These are phyloP conservation scores for Ogataea angusta DNA, from an alignment of 805 yeast species.

Conservation along the genomic window DNA sequence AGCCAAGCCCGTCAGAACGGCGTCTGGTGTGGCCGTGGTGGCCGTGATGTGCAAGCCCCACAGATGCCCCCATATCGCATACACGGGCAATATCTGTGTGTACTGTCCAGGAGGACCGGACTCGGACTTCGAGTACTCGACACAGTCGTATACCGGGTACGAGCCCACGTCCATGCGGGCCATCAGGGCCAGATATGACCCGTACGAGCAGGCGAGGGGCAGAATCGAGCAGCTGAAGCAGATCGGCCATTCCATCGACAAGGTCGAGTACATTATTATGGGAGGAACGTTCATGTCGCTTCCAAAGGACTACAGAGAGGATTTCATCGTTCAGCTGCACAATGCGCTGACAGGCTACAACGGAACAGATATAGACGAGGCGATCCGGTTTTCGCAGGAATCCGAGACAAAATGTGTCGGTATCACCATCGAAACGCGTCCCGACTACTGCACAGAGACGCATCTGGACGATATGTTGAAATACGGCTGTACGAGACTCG, in stretches of 20 bases:
- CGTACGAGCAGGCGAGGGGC: slow-evolving; percentile 97
- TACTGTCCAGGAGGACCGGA: slow-evolving; percentile 99
- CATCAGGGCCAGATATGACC: slow-evolving; percentile 97
- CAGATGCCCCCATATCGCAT: slow-evolving; percentile 98
- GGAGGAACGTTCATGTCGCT: slow-evolving; percentile 98
- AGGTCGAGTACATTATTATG: slow-evolving; percentile 97
- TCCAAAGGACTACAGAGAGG: slow-evolving; percentile 85
- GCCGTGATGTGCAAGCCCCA: slow-evolving; percentile 99
- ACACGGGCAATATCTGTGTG: slow-evolving; percentile 97
- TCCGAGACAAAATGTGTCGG: slow-evolving; percentile 97
- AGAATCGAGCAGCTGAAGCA: slow-evolving; percentile 93
- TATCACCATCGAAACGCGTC: slow-evolving; percentile 96
- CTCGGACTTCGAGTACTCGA: slow-evolving; percentile 94
- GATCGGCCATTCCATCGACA: slow-evolving; percentile 93
- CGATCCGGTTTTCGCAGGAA: slow-evolving; percentile 87
- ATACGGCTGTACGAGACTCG: slow-evolving; percentile 95
- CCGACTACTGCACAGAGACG: slow-evolving; percentile 95
- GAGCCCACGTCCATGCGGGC: slow-evolving; percentile 99
- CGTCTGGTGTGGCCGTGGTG: slow-evolving; percentile 97
- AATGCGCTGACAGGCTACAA: slow-evolving; percentile 93
- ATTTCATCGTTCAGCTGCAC: slow-evolving; percentile 83
- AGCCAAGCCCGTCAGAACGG: slow-evolving; percentile 99
- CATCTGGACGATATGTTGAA: slow-evolving; percentile 93
- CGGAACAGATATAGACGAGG: slow-evolving; percentile 85
- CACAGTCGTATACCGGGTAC: slow-evolving; percentile 97